A percentile compares a stretch with the other conserved stretches of the same genome.
phyloP scores from a whole-genome alignment of 192 early-diverging fungal genomes.

The Pecoramyces ruminantium region DNA sequence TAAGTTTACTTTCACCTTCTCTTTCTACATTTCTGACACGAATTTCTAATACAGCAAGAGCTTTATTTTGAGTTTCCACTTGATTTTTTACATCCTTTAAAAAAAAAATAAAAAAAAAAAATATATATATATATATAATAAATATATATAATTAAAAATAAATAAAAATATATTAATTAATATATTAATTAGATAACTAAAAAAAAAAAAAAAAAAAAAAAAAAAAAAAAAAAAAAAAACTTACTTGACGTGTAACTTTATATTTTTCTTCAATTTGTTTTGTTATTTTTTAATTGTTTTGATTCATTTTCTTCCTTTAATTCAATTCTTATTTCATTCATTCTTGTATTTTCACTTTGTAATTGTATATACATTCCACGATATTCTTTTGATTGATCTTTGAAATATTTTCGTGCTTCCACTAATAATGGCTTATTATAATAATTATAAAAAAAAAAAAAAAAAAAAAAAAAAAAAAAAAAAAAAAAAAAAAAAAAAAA shows the following conservation, averaged over 20 bases:
- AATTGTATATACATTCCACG: not conserved
- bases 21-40: not conserved
- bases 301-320: not conserved
- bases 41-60: not conserved
- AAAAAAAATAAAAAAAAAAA: not conserved
- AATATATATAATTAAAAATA: no score
- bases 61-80: not conserved
- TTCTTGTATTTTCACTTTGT: not conserved
- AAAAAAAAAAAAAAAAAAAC: not conserved
- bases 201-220: not conserved
- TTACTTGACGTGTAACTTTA: not conserved
- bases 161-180: no score
- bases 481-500: no score
- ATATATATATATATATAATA: not conserved
- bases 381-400: not conserved
- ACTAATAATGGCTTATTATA: not conserved
- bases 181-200: no score
- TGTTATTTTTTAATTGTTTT: not conserved
- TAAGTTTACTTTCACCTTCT: not conserved
- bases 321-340: not conserved
- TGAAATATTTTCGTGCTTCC: not conserved
- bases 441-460: not conserved
- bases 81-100: not conserved
- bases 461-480: not conserved
- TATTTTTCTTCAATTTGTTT: not conserved